Conservation (phyloP, 352 stramenopile species). For the Phytophthora ramorum region DNA sequence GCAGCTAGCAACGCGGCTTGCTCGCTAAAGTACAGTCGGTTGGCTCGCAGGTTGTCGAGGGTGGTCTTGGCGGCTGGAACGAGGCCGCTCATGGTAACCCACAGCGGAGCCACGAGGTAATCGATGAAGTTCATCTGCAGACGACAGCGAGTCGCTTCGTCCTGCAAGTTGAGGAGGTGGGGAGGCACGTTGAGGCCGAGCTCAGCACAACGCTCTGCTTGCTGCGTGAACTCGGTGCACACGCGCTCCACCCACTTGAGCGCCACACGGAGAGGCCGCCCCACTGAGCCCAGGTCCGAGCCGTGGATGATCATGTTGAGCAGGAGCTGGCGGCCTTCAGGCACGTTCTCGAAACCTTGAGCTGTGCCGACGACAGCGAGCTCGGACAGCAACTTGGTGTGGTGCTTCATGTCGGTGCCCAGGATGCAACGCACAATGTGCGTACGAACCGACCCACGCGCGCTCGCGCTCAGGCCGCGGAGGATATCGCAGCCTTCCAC, state of each 20-base stretch:
- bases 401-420: slow-evolving; percentile 85
- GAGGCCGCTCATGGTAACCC: slow-evolving; percentile 66
- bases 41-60: slow-evolving; percentile 57
- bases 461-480: slow-evolving; percentile 53
- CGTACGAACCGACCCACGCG: slow-evolving; percentile 53
- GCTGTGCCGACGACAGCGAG: slow-evolving; percentile 51
- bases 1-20: slow-evolving; percentile 57
- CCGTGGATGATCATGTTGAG: slow-evolving; percentile 88
- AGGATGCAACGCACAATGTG: slow-evolving; percentile 82
- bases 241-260: slow-evolving; percentile 79
- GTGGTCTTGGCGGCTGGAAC: slow-evolving; percentile 57
- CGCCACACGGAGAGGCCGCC: slow-evolving; percentile 47
- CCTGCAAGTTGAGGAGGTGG: slow-evolving; percentile 82
- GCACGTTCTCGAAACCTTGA: slow-evolving; percentile 62
- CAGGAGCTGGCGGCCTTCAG: slow-evolving; percentile 74
- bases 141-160: slow-evolving; percentile 62
- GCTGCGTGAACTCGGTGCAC: slow-evolving; percentile 80
- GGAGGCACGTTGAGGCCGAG: slow-evolving; percentile 69
- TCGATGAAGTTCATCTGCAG: slow-evolving; percentile 90
- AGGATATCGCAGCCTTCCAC: slow-evolving; percentile 68
- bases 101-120: slow-evolving; percentile 81
- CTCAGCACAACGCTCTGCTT: slow-evolving; percentile 64
- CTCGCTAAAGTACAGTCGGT: slow-evolving; percentile 80
- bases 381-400: slow-evolving; percentile 71
- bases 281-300: slow-evolving; percentile 73